phyloP scores from a whole-genome alignment of 2,329 filamentous ascomycete genomes.

The Emmonsiellopsis sp. region DNA sequence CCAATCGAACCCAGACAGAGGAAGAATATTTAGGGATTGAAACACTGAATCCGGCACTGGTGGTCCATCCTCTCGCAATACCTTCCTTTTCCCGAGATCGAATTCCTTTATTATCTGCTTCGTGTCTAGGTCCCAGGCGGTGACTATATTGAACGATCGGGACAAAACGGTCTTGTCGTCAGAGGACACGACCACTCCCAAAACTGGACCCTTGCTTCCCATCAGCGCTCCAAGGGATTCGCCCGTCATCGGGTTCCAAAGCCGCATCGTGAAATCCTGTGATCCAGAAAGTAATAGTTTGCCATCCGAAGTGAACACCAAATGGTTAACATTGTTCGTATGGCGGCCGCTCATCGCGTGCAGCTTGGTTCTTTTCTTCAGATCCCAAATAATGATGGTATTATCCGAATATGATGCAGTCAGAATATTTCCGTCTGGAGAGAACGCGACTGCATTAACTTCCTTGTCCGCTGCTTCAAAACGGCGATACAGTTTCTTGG shows the following conservation, averaged over 20 bases:
- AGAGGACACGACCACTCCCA: not conserved
- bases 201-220: not conserved
- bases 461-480: not conserved
- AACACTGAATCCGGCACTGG: not conserved
- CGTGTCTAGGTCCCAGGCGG: not conserved
- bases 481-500: not conserved
- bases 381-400: not conserved
- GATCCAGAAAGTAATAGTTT: not conserved
- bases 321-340: not conserved
- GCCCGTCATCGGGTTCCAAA: not conserved
- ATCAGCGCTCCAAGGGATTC: not conserved
- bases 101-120: not conserved
- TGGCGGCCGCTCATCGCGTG: not conserved
- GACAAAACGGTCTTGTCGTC: not conserved
- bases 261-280: not conserved
- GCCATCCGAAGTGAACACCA: not conserved
- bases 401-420: not conserved
- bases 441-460: not conserved
- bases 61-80: too few relatives aligned
- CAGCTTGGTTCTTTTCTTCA: not conserved
- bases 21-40: not conserved
- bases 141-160: not conserved
- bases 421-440: not conserved
- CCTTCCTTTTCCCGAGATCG: not conserved
- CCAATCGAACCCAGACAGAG: not conserved